Base-by-base conservation (phyloP, 306 rosid species). In the Psophocarpus tetragonolobus region DNA sequence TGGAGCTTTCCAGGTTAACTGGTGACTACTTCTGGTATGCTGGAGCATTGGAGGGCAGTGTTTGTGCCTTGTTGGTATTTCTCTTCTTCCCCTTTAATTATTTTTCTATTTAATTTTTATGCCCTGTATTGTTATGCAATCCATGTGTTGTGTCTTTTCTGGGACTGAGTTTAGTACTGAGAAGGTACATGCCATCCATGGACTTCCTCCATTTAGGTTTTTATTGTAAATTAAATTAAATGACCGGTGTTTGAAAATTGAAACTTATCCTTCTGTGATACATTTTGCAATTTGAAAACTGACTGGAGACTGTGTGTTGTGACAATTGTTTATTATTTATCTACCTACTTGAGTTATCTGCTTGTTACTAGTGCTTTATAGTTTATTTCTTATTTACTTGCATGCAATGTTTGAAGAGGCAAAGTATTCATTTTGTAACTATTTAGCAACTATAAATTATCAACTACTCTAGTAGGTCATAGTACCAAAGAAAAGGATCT, bases 1-100 rank as follows among this genome's bases (percentile, higher is more conserved):
- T 88, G 47, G 99, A 95, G 75, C 96, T 95, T 84, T 85, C 96
- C 27, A 87, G 99, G 88, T 84, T 92, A 88, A 95, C 99, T 0
- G 88, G 94, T 24, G 99, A 92, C 80, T 95, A 74, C 80, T 92
- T 95, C 83, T 95, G 99, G 99, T 84, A 87, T 84, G 97, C 99
- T 5, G 99, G 99, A 63, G 99, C 98, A 61, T 60, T 87, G 87
- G 99, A 95, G 88, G 99, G 99, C 29, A 87, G 90, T 33, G 99
- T 95, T 42, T 91, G 99, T 80, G 97, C 99, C 42, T 81, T 96
- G 82, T 84, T 92, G 97, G 99, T 96, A 92, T 32, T 63, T 54
- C 2, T 54, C 38, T 64, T 67, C 41, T 29, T 14, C 47, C 12
- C 14, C 29, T 44, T 71, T 44, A 27, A 44, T 57, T 65, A 29